Evolutionary conservation across 768 basidiomycete genomes (phyloP), one percentile per base, ranked within the genome.

Genomic region (Strobilomyces confusus): DNA sequence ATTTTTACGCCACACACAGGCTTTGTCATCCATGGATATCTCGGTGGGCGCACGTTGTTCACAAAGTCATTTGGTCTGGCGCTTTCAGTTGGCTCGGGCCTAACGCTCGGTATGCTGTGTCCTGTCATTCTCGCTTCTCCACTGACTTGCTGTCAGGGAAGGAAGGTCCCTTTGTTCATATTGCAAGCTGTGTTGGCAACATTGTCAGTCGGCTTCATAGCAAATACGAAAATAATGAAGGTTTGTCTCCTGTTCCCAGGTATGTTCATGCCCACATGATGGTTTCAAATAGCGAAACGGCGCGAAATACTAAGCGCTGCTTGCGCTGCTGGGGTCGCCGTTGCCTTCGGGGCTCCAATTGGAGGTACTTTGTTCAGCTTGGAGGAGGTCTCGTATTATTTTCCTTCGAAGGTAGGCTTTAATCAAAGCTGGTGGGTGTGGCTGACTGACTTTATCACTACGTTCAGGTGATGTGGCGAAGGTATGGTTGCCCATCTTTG

Each of bases 171-270:
- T 88, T 97, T 65, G 94, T 97, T 4, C 95, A 97, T 63, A 95
- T 98, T 56, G 92, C 90, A 3, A 85, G 87, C 47, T 95, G 94
- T 69, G 75, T 95, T 20, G 95, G 92, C 9, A 99, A 98, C 65
- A 95, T 98, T 55, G 78, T 92, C 56, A 92, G 91, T 62, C 80
- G 95, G 13, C 82, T 86, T 63, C 84, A 89, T 58, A 68, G 68
- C 33, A 98, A 98, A 71, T 99, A 95, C 63, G 95, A 98, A 70
- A 87, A 80, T 48, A 99, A 98, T 62, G 97, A 99, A 80, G 94
- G 91, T 84, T 45, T 37, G 73, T 67, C 33, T 51, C 9, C 41
- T 44, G 53, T 48, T 14, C 44, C 9, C 19, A 17, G 26, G 4
- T 48, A 22, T 42, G 13, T 13, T 9, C 34, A 25, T 20, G 12